Conservation (phyloP, 2,329 filamentous ascomycete genomes). For the Apiospora hydei region DNA sequence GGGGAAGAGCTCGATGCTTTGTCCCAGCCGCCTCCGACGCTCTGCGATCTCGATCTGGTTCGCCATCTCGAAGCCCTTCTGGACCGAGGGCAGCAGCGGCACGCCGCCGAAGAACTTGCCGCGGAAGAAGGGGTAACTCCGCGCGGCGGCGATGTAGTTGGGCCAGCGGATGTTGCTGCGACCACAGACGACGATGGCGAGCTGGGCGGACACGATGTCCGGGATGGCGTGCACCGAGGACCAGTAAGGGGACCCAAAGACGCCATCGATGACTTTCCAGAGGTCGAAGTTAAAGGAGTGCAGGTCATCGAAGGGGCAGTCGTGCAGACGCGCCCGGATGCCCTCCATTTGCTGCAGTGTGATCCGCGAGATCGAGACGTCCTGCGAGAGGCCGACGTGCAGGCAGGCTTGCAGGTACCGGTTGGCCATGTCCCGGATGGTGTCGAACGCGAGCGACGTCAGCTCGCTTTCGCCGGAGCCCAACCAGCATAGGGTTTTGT, state of each 20-base stretch:
- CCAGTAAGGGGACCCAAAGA: constrained; percentile 35
- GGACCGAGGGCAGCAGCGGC: constrained; percentile 30
- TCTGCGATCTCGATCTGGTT: constrained; percentile 33
- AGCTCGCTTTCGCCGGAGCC: constrained; percentile 27
- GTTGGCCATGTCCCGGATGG: constrained; percentile 32
- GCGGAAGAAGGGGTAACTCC: constrained; percentile 32
- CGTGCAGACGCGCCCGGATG: constrained; percentile 24
- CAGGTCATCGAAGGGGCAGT: constrained; percentile 30
- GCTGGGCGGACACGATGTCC: constrained; percentile 33
- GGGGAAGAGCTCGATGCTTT: constrained; percentile 35
- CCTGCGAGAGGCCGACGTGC: constrained; percentile 27
- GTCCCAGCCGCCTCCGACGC: constrained; percentile 30
- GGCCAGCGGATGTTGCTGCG: constrained; percentile 34
- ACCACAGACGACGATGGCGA: constrained; percentile 33
- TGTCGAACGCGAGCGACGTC: constrained; percentile 31
- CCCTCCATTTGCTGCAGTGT: constrained; percentile 29
- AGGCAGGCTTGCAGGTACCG: constrained; percentile 29
- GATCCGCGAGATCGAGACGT: constrained; percentile 12
- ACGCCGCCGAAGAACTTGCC: constrained; percentile 31
- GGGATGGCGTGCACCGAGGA: constrained; percentile 30
- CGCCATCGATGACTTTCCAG: constrained; percentile 31
- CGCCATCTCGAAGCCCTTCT: constrained; percentile 27
- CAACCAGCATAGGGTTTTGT: constrained; percentile 37
- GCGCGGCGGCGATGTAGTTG: constrained; percentile 32
- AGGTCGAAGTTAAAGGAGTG: constrained; percentile 33